Evolutionary conservation across 345 rosid genomes (phyloP), one percentile per base, ranked within the genome.

Genomic region (Brassica incana): DNA sequence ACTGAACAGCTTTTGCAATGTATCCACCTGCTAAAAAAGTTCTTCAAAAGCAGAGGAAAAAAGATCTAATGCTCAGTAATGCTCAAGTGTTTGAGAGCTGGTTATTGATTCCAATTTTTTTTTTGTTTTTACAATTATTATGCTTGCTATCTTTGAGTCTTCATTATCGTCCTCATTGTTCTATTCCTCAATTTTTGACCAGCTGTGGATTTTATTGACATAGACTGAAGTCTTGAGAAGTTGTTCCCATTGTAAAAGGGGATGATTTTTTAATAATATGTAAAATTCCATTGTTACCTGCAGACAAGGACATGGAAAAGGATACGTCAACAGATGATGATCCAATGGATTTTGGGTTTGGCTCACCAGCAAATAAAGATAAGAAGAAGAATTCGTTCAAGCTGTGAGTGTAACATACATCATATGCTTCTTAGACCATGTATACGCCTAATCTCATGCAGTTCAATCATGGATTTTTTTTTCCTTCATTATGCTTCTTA

Each of bases 291-390:
- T 75, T 65, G 54, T 77, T n/a, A 23, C 58, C 18, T 43, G 84
- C 89, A 90, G 99, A 88, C 74, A 89, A 86, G 14, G 91, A 85
- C 52, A 81, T 88, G 85, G 98, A 96, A 80, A 87, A 86, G 67
- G 97, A 90, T 48, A 88, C 95, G 66, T 95, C 78, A 59, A 23
- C 84, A 56, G 87, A 81, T 58, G 89, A 88, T 80, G 93, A 89
- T 35, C 76, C 84, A 45, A 79, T 92, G 87, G 92, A 95, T 83
- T 91, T 92, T 33, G 81, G 69, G 86, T 88, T 90, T 80, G 89
- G 79, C 38, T 65, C 80, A 74, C 25, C 25, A 23, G 73, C 88
- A 58, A 88, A 33, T 33, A 33, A 33, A 33, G 36, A 33, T 33
- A 85, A 85, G 77, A 86, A 88, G n/a, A 91, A 91, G 81, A 67